phyloP scores from a whole-genome alignment of 495 filamentous ascomycete genomes.

The Penicillium canariense region DNA sequence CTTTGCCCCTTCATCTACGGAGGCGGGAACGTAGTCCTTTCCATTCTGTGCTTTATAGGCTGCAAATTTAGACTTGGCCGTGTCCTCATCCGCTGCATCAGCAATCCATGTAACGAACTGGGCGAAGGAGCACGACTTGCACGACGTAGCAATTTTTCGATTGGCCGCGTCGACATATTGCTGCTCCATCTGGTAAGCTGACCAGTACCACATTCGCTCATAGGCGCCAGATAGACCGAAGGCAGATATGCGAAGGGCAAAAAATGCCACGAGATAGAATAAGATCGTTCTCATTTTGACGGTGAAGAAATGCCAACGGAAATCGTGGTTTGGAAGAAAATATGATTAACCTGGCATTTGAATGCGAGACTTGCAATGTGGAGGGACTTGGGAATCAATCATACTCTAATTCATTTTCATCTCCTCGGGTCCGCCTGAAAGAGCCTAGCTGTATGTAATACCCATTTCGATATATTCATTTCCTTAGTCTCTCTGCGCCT shows the following conservation, averaged over 20 bases:
- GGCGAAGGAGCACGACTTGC: too few species aligned
- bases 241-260: conserved; percentile 9
- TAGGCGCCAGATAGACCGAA: conserved; percentile 7
- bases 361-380: conserved; percentile 2
- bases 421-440: not conserved
- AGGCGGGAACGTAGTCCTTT: too few species aligned
- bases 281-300: conserved; percentile 10
- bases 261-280: conserved; percentile 8
- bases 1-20: too few species aligned
- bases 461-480: too few species aligned
- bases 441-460: too few species aligned
- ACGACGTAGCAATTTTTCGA: too few species aligned
- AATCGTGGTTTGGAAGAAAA: conserved; percentile 7
- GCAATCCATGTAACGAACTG: too few species aligned
- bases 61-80: too few species aligned
- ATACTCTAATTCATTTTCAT: not conserved
- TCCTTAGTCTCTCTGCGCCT: too few species aligned
- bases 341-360: not conserved
- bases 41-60: too few species aligned
- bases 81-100: too few species aligned
- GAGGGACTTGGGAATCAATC: not conserved
- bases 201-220: conserved; percentile 9
- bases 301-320: conserved; percentile 7
- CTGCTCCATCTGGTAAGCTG: conserved; percentile 7
- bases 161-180: conserved; percentile 2